Evolutionary conservation across 1,284 basidiomycete species (phyloP).

Genomic region (Austroboletus niveus): DNA sequence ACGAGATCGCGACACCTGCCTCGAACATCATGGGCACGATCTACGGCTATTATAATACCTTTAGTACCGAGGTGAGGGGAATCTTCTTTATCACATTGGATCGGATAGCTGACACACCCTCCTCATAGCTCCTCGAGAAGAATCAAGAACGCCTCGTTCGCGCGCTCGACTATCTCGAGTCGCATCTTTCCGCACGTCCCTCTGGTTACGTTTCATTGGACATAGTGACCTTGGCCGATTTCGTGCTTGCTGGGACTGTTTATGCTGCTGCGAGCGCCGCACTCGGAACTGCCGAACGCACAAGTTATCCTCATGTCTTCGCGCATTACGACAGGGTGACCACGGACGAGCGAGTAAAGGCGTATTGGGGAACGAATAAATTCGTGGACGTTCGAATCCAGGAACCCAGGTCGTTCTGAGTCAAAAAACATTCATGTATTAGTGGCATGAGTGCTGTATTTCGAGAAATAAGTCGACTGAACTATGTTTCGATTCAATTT

Average conservation of each 20-base stretch:
- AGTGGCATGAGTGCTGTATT: too few relatives aligned
- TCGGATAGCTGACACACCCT: too few relatives aligned
- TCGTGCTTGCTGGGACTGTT: slow-evolving; percentile 44
- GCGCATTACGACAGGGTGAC: slow-evolving; percentile 49
- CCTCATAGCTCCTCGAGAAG: slow-evolving; percentile 1
- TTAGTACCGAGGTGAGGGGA: slow-evolving; percentile 4
- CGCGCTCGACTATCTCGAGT: slow-evolving; percentile 41
- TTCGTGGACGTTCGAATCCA: slow-evolving; percentile 1
- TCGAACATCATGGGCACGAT: neutral
- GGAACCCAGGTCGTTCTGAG: neutral
- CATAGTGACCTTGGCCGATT: slow-evolving; percentile 58
- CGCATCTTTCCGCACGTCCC: slow-evolving; percentile 42
- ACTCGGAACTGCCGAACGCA: slow-evolving; percentile 40
- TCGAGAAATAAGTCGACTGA: too few relatives aligned
- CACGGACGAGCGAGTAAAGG: slow-evolving; percentile 43
- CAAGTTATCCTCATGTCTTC: slow-evolving; percentile 44
- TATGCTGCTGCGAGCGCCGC: slow-evolving; percentile 23
- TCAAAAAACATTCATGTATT: too few relatives aligned
- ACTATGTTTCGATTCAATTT: too few relatives aligned
- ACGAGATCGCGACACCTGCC: slow-evolving; percentile 33
- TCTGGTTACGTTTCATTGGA: slow-evolving; percentile 51
- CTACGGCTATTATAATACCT: neutral
- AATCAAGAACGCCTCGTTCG: slow-evolving; percentile 17
- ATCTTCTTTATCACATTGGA: too few relatives aligned
- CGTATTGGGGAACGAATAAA: slow-evolving; percentile 3